phyloP scores from a whole-genome alignment of 495 filamentous ascomycete genomes.

The Aspergillus bridgeri region DNA sequence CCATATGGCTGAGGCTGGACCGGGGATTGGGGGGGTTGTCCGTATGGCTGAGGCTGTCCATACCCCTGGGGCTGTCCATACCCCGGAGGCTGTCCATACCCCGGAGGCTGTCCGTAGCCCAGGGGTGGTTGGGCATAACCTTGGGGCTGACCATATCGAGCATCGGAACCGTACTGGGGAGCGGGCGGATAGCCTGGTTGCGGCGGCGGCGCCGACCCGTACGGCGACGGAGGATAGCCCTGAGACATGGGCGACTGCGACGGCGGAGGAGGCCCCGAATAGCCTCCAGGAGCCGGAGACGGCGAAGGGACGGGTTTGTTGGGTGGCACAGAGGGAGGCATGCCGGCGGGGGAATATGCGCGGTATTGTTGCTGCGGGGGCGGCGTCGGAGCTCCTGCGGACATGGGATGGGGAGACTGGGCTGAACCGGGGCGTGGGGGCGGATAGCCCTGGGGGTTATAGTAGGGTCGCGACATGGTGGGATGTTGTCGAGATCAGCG shows the following conservation, averaged over 20 bases:
- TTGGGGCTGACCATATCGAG: not conserved
- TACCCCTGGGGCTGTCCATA: not conserved
- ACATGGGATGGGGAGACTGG: conserved; percentile 34
- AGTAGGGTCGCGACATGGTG: conserved; percentile 41
- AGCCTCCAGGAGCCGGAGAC: conserved; percentile 30
- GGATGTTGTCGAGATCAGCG: conserved; percentile 12
- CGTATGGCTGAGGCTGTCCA: conserved; percentile 10
- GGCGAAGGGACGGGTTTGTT: conserved; percentile 25
- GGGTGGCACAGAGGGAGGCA: conserved; percentile 22
- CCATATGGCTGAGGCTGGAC: conserved; percentile 36
- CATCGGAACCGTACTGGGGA: conserved; percentile 14
- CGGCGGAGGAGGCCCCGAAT: conserved; percentile 28
- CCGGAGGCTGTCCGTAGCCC: conserved; percentile 3
- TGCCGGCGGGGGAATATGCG: conserved; percentile 25
- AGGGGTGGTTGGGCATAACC: conserved; percentile 24
- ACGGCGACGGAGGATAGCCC: conserved; percentile 17
- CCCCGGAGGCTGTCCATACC: conserved; percentile 24
- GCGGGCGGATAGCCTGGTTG: conserved; percentile 19
- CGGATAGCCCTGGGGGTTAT: conserved; percentile 26
- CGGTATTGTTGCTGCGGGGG: conserved; percentile 27
- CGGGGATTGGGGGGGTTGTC: conserved; percentile 29
- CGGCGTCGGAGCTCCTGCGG: conserved; percentile 33
- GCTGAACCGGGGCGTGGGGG: conserved; percentile 27
- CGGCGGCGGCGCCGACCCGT: conserved; percentile 12
- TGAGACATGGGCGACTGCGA: conserved; percentile 25